These are phyloP conservation scores for Raffaelea ambrosiae DNA, from an alignment of 2,329 filamentous ascomycete species.

Conservation along the genomic window DNA sequence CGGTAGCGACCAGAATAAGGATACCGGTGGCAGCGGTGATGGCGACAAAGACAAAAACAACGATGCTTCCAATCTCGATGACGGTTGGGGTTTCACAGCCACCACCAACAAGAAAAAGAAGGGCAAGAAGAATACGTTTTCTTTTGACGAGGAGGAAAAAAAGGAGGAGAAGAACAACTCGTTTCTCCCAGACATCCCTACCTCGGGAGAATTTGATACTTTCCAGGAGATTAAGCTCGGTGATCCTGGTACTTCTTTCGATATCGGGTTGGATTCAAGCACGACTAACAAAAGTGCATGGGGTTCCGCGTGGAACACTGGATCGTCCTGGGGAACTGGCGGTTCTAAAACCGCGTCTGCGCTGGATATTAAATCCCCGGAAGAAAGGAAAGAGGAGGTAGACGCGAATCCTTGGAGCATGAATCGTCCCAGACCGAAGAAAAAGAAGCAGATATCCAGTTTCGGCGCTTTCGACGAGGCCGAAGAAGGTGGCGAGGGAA, in stretches of 20 bases:
- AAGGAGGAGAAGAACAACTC: conserved; percentile 11
- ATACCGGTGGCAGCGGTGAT: conserved; percentile 17
- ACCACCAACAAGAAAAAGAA: conserved; percentile 48
- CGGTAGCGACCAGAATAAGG: conserved; percentile 17
- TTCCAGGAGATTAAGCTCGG: conserved; percentile 64
- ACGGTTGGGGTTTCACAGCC: conserved; percentile 41
- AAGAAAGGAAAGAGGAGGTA: conserved; percentile 31
- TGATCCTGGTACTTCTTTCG: conserved; percentile 46
- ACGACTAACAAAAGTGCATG: conserved; percentile 35
- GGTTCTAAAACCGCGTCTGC: conserved; percentile 18
- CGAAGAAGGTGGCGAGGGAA: conserved; percentile 25
- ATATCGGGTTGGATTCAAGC: conserved; percentile 43
- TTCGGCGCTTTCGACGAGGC: conserved; percentile 37
- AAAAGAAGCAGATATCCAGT: conserved; percentile 37
- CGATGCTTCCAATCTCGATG: conserved; percentile 25
- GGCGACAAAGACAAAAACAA: conserved; percentile 24
- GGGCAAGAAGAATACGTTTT: conserved; percentile 32
- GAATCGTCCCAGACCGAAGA: conserved; percentile 41
- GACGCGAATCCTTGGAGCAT: conserved; percentile 42
- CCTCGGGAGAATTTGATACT: conserved; percentile 34
- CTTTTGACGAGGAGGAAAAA: conserved; percentile 17
- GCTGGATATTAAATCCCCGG: conserved; percentile 17
- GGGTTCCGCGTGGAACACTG: conserved; percentile 52
- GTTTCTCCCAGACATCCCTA: conserved; percentile 9
- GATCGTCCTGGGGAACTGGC: conserved; percentile 20